These are phyloP conservation scores for Petunia secreta DNA, from an alignment of 257 asterid species.

Conservation along the genomic window DNA sequence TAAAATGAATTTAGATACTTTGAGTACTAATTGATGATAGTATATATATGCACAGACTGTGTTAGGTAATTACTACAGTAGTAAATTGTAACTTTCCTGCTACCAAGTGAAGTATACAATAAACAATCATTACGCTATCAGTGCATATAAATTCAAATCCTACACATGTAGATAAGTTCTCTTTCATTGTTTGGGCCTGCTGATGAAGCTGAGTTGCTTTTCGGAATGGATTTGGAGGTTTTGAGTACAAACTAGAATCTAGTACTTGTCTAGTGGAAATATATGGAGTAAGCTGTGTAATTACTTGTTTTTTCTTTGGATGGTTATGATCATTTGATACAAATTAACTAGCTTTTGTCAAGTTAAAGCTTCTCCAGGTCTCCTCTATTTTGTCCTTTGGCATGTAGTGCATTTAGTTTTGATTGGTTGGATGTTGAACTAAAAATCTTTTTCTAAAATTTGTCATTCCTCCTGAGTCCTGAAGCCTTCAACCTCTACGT, in stretches of 20 bases:
- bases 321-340: not conserved
- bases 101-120: not conserved
- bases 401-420: not conserved
- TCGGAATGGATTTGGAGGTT: not conserved
- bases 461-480: not conserved
- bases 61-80: not conserved
- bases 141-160: too few relatives aligned
- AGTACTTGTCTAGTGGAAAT: not conserved
- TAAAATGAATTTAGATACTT: not conserved
- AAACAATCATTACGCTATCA: too few relatives aligned
- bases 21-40: not conserved
- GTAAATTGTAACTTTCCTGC: not conserved
- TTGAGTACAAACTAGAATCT: not conserved
- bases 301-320: not conserved
- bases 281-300: not conserved
- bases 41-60: not conserved
- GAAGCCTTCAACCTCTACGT: not conserved
- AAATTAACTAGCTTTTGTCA: not conserved
- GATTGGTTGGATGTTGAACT: slow-evolving; percentile 3
- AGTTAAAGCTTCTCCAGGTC: not conserved
- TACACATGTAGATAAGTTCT: not conserved
- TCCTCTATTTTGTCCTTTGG: slow-evolving; percentile 19
- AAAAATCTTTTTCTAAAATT: not conserved
- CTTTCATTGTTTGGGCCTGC: not conserved
- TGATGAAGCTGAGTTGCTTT: not conserved